Evolutionary conservation across 2,329 filamentous ascomycete species (phyloP).

Genomic region (Rhynchosporium graminicola): DNA sequence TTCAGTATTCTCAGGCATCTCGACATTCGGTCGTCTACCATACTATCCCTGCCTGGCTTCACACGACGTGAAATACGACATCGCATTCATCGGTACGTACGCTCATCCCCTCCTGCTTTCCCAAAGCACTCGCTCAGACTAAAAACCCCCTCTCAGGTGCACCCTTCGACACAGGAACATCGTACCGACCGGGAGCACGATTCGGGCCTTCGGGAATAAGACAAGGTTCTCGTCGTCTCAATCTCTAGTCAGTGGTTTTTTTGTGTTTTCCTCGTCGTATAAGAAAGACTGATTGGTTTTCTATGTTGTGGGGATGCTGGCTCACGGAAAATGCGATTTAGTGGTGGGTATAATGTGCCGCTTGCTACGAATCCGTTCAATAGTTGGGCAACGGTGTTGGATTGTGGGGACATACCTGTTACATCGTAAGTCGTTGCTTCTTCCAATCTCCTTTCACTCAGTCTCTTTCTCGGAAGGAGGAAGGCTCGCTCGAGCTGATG

Average conservation of each 20-base stretch:
- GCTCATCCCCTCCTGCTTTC: neutral
- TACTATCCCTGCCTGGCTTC: conserved; percentile 77
- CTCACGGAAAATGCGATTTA: conserved; percentile 49
- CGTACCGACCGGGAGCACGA: conserved; percentile 79
- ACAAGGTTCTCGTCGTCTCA: conserved; percentile 81
- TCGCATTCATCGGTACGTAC: conserved; percentile 74
- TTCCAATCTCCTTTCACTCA: neutral
- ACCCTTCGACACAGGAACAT: conserved; percentile 84
- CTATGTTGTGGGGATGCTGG: conserved; percentile 36
- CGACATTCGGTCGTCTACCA: conserved; percentile 77
- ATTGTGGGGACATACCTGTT: conserved; percentile 83
- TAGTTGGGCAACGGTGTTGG: conserved; percentile 76
- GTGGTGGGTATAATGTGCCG: conserved; percentile 85
- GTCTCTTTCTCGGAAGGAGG: neutral
- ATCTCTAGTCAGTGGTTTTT: conserved; percentile 70
- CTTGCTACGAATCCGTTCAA: conserved; percentile 78
- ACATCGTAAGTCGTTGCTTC: conserved; percentile 63
- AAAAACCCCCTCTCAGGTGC: conserved; percentile 53
- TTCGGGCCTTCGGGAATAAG: conserved; percentile 84
- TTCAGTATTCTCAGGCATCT: conserved; percentile 85
- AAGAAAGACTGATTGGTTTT: conserved; percentile 32
- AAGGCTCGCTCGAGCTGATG: neutral
- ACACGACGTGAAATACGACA: conserved; percentile 72
- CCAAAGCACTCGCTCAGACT: conserved; percentile 2
- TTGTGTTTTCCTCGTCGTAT: conserved; percentile 3